Conservation (phyloP, 2,329 filamentous ascomycete genomes). For the Albifimbria verrucaria region DNA sequence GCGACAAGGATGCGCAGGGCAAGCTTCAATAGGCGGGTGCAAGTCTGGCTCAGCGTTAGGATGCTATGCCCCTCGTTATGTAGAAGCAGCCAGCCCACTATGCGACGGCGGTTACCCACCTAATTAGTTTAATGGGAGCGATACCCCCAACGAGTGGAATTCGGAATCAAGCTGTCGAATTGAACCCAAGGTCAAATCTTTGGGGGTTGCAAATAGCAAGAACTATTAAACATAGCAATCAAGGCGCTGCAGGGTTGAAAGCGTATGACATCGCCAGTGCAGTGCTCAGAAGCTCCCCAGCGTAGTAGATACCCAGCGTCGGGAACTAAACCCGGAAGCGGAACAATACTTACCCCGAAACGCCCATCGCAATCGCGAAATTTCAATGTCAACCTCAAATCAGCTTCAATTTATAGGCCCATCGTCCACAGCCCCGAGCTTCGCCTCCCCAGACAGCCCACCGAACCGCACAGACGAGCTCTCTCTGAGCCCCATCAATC, state of each 20-base stretch:
- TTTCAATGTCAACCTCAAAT: conserved; percentile 7
- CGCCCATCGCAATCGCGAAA: conserved; percentile 7
- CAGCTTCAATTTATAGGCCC: no score
- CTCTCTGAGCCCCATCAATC: conserved; percentile 8
- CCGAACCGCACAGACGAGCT: conserved; percentile 1
- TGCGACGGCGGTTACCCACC: background rate
- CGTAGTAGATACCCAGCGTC: background rate
- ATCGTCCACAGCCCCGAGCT: conserved; percentile 6
- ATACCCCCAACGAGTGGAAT: no score
- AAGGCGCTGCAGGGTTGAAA: no score
- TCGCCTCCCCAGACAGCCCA: conserved; percentile 4
- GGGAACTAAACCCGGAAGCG: conserved; percentile 21
- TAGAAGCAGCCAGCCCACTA: background rate
- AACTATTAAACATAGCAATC: no score
- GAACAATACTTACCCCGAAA: conserved; percentile 24
- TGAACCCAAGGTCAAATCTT: no score
- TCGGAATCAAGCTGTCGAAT: no score
- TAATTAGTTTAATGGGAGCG: no score
- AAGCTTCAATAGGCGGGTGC: background rate
- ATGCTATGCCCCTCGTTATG: background rate
- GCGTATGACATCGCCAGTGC: no score
- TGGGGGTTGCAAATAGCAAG: no score
- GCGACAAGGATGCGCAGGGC: conserved; percentile 10
- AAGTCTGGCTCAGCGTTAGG: background rate
- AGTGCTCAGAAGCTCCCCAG: background rate